Conservation (phyloP, 129 eudicot species). For the Helichrysum umbraculigerum region DNA sequence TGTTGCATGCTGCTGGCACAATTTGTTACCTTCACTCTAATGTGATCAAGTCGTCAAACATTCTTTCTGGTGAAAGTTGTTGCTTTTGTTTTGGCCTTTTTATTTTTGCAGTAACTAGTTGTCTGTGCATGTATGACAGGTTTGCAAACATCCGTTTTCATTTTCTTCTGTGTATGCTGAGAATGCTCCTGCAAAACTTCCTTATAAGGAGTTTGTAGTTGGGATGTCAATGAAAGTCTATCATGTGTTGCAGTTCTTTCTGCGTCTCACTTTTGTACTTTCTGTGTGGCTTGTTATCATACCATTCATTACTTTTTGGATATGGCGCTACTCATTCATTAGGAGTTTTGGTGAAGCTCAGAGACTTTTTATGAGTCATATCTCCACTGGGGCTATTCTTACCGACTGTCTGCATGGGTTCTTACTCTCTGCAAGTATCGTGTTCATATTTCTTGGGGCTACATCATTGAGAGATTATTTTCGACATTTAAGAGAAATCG, state of each 20-base stretch:
- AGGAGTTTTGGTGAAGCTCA: slow-evolving; percentile 81
- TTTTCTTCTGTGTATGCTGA: slow-evolving; percentile 97
- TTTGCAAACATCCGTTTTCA: slow-evolving; percentile 86
- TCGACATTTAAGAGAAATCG: slow-evolving; percentile 81
- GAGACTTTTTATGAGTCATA: slow-evolving; percentile 69
- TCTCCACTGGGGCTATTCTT: slow-evolving; percentile 62
- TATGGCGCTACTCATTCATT: slow-evolving; percentile 89
- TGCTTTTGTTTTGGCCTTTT: neutral
- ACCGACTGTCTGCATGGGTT: slow-evolving; percentile 95
- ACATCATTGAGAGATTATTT: slow-evolving; percentile 91
- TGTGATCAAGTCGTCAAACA: neutral
- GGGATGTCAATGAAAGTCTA: slow-evolving; percentile 84
- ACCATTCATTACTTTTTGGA: slow-evolving; percentile 94
- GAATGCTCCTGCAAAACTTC: slow-evolving; percentile 91
- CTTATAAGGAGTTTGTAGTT: slow-evolving; percentile 77
- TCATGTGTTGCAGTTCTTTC: slow-evolving; percentile 75
- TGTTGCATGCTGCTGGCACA: slow-evolving; percentile 31
- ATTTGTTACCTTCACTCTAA: neutral
- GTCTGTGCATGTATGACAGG: slow-evolving; percentile 48
- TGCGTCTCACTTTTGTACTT: slow-evolving; percentile 86
- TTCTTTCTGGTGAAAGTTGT: neutral
- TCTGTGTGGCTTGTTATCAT: slow-evolving; percentile 90
- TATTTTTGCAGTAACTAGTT: slow-evolving; percentile 8
- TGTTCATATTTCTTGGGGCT: slow-evolving; percentile 92
- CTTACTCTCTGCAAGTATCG: slow-evolving; percentile 90